Evolutionary conservation across 139 green algal genomes (phyloP), one percentile per base, ranked within the genome.

Genomic region (Trebouxia sp.): DNA sequence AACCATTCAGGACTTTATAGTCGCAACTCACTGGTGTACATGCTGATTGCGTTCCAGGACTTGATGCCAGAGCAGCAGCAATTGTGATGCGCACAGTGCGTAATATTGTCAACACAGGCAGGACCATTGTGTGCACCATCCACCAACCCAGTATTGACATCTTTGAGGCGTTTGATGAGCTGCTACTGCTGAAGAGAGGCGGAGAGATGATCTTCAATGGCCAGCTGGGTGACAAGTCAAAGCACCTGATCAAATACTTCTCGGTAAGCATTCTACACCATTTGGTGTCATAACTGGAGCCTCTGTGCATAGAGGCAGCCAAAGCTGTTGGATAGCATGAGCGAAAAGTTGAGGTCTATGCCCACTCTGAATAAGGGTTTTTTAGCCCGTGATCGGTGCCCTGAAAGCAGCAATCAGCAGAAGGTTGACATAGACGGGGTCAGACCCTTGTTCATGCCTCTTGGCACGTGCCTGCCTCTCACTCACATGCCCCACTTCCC

Each of bases 101-200:
- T 35, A 97, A 96, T 79, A 91, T 96, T 24, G 92, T 88, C 5
- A 69, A 87, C 56, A 92, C 85, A 26, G 90, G 92, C 26, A 88
- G 94, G 50, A 97, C 95, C 4, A 91, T 98, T 7, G 93, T 98
- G 53, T 94, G 90, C 85, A 91, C 87, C 56, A 91, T 92, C 78
- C 88, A 92, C 67, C 88, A 92, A 82, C 88, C 88, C 6, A 82
- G 69, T 62, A 81, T 86, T 15, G 82, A 86, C 53, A 89, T 92
- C 53, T 92, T 92, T 50, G 48, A 93, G 80, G 80, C 87, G 1
- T 92, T 91, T 78, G 87, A 95, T 82, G 76, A 87, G 30, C 85
- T 97, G 81, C 83, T 96, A 81, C 87, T 97, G 26, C 67, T 97
- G 32, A 88, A 94, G 80, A 82, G 86, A 22, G 92, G 92, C n/a